A percentile compares a stretch with the other conserved stretches of the same genome.
Evolutionary conservation across 1,284 basidiomycete genomes (phyloP).

Genomic region (Cutaneotrichosporon dermatis): DNA sequence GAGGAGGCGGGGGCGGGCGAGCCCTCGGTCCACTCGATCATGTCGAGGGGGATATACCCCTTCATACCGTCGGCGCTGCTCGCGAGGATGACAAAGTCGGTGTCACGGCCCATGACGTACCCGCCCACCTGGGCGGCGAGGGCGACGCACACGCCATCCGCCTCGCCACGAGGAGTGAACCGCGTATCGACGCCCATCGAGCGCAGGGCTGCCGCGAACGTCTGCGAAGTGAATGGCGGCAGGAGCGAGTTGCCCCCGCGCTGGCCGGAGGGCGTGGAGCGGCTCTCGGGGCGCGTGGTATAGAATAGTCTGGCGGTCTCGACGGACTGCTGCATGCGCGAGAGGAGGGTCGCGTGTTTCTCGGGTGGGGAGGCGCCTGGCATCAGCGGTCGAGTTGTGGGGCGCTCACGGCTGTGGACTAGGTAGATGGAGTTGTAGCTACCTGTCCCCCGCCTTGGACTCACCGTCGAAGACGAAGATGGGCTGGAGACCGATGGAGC

Average conservation of each 20-base stretch:
- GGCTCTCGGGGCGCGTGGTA: slow-evolving; percentile 67
- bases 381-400: too few species aligned
- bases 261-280: slow-evolving; percentile 67
- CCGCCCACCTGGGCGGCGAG: slow-evolving; percentile 68
- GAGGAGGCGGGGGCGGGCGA: slow-evolving; percentile 10
- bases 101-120: slow-evolving; percentile 73
- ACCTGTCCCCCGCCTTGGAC: slow-evolving; percentile 1
- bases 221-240: slow-evolving; percentile 63
- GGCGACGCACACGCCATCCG: slow-evolving; percentile 77
- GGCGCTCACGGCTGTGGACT: too few species aligned
- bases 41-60: slow-evolving; percentile 75
- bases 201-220: slow-evolving; percentile 61
- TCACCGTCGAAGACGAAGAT: slow-evolving; percentile 90
- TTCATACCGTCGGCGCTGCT: slow-evolving; percentile 53
- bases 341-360: slow-evolving; percentile 67
- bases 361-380: slow-evolving; percentile 65
- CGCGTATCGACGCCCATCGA: slow-evolving; percentile 47
- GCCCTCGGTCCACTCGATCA: slow-evolving; percentile 63
- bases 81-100: slow-evolving; percentile 74
- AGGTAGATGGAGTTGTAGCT: too few species aligned
- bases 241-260: slow-evolving; percentile 56
- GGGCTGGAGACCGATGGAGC: slow-evolving; percentile 64
- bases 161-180: slow-evolving; percentile 73
- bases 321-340: slow-evolving; percentile 58
- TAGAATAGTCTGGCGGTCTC: slow-evolving; percentile 72